These are phyloP conservation scores for Huntiella abstrusa DNA, from an alignment of 2,329 filamentous ascomycete genomes.

Conservation along the genomic window DNA sequence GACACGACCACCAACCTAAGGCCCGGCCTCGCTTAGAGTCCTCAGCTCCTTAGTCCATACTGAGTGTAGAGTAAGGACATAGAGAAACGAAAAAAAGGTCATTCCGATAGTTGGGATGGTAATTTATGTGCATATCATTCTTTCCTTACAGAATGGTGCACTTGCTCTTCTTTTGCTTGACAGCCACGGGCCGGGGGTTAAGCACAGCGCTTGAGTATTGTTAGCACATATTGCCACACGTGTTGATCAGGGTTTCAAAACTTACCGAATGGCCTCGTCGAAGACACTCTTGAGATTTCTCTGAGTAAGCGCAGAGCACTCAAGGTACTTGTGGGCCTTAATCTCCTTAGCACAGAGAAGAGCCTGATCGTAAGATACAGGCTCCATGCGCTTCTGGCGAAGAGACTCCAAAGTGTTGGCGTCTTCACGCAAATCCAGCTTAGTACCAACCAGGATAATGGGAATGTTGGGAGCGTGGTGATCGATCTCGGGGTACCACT, in stretches of 20 bases:
- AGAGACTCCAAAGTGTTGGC: slow-evolving; percentile 63
- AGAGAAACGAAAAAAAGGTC: too few species aligned
- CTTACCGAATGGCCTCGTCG: slow-evolving; percentile 88
- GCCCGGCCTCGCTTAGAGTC: neutral
- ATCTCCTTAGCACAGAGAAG: slow-evolving; percentile 83
- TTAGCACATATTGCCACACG: slow-evolving; percentile 9
- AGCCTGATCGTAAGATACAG: slow-evolving; percentile 89
- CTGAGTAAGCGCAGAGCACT: slow-evolving; percentile 94
- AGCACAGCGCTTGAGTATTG: slow-evolving; percentile 43
- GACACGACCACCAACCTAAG: neutral
- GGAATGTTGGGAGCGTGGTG: slow-evolving; percentile 90
- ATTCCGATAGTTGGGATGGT: neutral
- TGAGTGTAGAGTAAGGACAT: too few species aligned
- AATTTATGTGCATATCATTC: neutral
- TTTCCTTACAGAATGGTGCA: slow-evolving; percentile 46
- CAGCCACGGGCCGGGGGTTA: slow-evolving; percentile 41
- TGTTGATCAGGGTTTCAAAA: neutral
- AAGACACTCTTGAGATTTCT: slow-evolving; percentile 97
- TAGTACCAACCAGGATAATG: slow-evolving; percentile 92
- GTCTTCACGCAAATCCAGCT: slow-evolving; percentile 88
- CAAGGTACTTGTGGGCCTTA: slow-evolving; percentile 87
- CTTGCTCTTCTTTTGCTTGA: slow-evolving; percentile 45
- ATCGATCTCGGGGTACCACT: slow-evolving; percentile 97
- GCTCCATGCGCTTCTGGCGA: slow-evolving; percentile 83
- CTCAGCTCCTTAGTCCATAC: too few species aligned